Base-by-base conservation (phyloP, 2,329 filamentous ascomycete species). In the Diaporthe citrichinensis region DNA sequence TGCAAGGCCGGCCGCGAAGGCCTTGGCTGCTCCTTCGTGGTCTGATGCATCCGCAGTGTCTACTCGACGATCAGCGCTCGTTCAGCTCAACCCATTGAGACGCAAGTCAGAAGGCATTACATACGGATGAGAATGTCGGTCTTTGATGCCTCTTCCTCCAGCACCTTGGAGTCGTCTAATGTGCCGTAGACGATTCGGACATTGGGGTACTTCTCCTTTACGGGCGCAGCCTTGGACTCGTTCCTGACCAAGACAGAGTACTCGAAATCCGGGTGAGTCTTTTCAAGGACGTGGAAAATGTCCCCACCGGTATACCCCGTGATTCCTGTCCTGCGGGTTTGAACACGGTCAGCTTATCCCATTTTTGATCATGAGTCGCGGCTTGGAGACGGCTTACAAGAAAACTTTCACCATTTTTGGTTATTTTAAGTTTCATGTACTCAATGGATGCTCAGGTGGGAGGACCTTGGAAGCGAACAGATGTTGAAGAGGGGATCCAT, bases 231-330 rank as follows among this genome's bases (percentile, higher is more conserved):
- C n/a, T 87, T 87, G 25, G 84, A 81, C 76, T 87, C 83, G 76
- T 84, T 86, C n/a, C 89, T 85, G 23, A 90, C 83, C 1, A 90
- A 80, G n/a, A 85, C 84, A 31, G 82, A 81, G 76, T 86, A 85
- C n/a, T 84, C 80, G 77, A 86, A 86, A 15, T 87, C 84, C 1
- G 87, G 87, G 73, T 88, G 83, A 20, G 81, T 80, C 1, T 80
- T 74, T 55, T 82, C 77, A 6, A 90, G 81, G 53, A 81, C 81
- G 49, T 84, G 81, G 7, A 90, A 83, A 23, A 86, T 83, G 68
- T 89, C 85, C 15, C 89, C 89, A 55, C 88, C 89, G 58, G 90
- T 85, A 77, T 88, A 90, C 72, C 89, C 89, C 55, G 87, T 84
- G 25, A 73, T 68, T 15, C 71, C 49, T 51, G 72, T 75, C 17